Base-by-base conservation (phyloP, 169 alveolate genomes). In the Eimeria praecox region DNA sequence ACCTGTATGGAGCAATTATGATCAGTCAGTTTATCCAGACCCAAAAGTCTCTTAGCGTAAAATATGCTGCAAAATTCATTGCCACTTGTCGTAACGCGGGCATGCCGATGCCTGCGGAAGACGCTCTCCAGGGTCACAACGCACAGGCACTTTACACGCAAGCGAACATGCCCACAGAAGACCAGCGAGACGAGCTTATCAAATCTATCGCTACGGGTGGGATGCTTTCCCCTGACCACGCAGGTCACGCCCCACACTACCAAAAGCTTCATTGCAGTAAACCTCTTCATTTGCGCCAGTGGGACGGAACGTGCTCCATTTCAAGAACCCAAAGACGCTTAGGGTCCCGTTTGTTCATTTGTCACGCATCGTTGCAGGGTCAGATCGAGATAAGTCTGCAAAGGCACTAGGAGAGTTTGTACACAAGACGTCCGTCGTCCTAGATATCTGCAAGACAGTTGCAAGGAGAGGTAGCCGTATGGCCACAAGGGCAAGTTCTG, bases 1-100 rank as follows among this genome's bases (percentile, higher is more conserved):
- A 94, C 94, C 66, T 94, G 24, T 94, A 82, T 73, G 96, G 94
- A n/a, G 96, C 94, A 20, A 56, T 94, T 30, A 62, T 94, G 94
- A 94, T 94, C 64, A 92, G 96, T 27, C 49, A 83, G 52, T 94
- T 82, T 52, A 89, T 85, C 38, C 71, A 30, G 20, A 73, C 94
- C 16, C 93, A 89, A 38, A 82, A 85, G 75, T 9, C 44, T 24
- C 78, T 94, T 10, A 64, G 64, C 90, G 91, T 59, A 33, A 54
- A 64, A 44, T 86, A 94, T 90, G 90, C 86, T 10, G 90, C 91
- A 12, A 82, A 46, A 75, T 85, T 94, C 59, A 64, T 94, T 52
- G 80, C 42, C 42, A 33, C 83, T 40, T 94, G 96, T 82, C 96
- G 96, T 27, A 89, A 83, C 49, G 94, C 83, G 16, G 94, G 94